These are phyloP conservation scores for Vitellaria paradoxa DNA, from an alignment of 179 eudicot species.

Conservation along the genomic window DNA sequence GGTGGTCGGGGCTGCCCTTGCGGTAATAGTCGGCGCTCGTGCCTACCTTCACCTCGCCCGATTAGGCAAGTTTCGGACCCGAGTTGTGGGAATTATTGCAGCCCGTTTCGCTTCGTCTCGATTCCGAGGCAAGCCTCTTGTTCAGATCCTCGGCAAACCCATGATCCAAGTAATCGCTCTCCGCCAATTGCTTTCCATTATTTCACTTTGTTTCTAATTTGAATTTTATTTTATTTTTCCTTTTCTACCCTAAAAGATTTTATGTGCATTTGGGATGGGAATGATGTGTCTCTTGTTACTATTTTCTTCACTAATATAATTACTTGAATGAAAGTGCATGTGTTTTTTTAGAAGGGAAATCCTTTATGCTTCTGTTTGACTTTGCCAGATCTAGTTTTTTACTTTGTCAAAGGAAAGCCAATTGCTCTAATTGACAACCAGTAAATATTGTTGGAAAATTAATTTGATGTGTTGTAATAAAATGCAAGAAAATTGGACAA, in stretches of 20 bases:
- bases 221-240: too few relatives aligned
- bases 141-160: conserved; percentile 81
- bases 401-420: background rate
- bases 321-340: background rate
- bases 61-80: conserved; percentile 53
- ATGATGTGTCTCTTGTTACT: background rate
- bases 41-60: conserved; percentile 41
- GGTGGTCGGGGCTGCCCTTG: conserved; percentile 47
- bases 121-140: conserved; percentile 80
- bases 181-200: background rate
- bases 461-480: too few relatives aligned
- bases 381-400: background rate
- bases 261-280: too few relatives aligned
- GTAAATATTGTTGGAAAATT: too few relatives aligned
- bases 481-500: too few relatives aligned
- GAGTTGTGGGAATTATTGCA: conserved; percentile 78
- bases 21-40: conserved; percentile 57
- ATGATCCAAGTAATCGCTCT: conserved; percentile 69
- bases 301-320: background rate
- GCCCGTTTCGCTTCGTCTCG: conserved; percentile 83
- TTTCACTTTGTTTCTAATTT: background rate
- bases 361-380: background rate
- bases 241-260: background rate
- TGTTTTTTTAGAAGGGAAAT: too few relatives aligned
- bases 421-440: background rate